phyloP scores from a whole-genome alignment of 345 rosid species.

The Aethionema arabicum region DNA sequence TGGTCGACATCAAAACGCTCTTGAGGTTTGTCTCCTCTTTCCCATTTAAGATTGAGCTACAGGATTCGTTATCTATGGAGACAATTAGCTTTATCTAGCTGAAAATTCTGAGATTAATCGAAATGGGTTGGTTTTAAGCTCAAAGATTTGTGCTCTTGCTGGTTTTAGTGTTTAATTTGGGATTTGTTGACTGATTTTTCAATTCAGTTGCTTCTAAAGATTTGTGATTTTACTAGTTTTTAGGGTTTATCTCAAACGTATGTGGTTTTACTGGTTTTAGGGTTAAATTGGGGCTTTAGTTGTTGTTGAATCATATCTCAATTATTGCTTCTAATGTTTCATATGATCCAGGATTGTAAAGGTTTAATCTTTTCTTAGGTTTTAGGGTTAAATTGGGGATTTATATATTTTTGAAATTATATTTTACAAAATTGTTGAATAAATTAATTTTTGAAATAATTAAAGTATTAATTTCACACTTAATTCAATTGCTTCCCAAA shows the following conservation, averaged over 20 bases:
- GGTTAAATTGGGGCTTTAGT: too few relatives aligned
- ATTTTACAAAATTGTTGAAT: too few relatives aligned
- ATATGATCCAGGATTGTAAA: too few relatives aligned
- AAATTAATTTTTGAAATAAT: too few relatives aligned
- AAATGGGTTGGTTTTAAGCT: conserved; percentile 2
- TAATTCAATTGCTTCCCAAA: too few relatives aligned
- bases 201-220: too few relatives aligned
- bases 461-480: too few relatives aligned
- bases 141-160: background rate
- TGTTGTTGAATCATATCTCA: too few relatives aligned
- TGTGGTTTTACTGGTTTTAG: background rate
- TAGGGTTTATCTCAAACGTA: background rate
- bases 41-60: background rate
- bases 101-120: background rate
- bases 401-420: too few relatives aligned
- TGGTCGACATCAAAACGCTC: conserved; percentile 54
- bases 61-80: background rate
- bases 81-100: background rate
- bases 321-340: too few relatives aligned
- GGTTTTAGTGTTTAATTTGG: background rate
- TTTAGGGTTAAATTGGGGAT: too few relatives aligned
- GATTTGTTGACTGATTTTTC: background rate
- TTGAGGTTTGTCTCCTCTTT: conserved; percentile 48
- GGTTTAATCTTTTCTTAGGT: too few relatives aligned
- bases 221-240: background rate